These are phyloP conservation scores for Phaffia australis DNA, from an alignment of 768 basidiomycete species.

Conservation along the genomic window DNA sequence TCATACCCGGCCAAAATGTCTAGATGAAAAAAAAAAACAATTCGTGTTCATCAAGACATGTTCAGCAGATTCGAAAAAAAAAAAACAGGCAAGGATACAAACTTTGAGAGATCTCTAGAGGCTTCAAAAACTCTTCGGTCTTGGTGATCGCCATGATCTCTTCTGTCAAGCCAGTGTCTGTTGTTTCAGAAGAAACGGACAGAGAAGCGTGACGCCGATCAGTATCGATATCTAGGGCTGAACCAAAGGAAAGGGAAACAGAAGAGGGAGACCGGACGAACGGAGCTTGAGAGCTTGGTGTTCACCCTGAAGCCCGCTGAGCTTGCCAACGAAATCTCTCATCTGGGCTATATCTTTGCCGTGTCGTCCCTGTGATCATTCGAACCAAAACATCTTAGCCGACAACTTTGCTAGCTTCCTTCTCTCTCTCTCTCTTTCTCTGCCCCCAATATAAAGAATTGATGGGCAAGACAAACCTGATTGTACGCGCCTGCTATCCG, in stretches of 20 bases:
- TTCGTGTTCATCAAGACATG: neutral
- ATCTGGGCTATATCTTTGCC: conserved; percentile 85
- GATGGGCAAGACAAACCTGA: conserved; percentile 47
- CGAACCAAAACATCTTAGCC: conserved; percentile 16
- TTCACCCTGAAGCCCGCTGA: conserved; percentile 83
- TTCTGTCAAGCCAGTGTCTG: conserved; percentile 93
- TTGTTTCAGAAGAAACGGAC: neutral
- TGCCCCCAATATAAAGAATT: conserved; percentile 63
- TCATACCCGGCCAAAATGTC: conserved; percentile 93
- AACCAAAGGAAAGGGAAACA: neutral
- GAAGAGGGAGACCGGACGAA: conserved; percentile 42
- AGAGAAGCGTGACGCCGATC: too few species aligned
- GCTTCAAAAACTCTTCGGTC: conserved; percentile 79
- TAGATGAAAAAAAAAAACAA: conserved; percentile 37
- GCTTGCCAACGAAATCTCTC: conserved; percentile 86
- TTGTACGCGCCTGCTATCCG: conserved; percentile 76
- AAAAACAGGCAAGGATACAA: conserved; percentile 30
- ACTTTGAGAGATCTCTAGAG: conserved; percentile 94
- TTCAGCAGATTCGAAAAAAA: neutral
- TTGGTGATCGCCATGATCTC: conserved; percentile 71
- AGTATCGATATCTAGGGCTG: too few species aligned
- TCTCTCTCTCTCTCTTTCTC: conserved; percentile 79
- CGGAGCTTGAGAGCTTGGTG: conserved; percentile 80
- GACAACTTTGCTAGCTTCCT: conserved; percentile 45
- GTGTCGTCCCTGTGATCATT: conserved; percentile 52